Conservation (phyloP, 1,284 basidiomycete species). For the Papiliotrema laurentii region DNA sequence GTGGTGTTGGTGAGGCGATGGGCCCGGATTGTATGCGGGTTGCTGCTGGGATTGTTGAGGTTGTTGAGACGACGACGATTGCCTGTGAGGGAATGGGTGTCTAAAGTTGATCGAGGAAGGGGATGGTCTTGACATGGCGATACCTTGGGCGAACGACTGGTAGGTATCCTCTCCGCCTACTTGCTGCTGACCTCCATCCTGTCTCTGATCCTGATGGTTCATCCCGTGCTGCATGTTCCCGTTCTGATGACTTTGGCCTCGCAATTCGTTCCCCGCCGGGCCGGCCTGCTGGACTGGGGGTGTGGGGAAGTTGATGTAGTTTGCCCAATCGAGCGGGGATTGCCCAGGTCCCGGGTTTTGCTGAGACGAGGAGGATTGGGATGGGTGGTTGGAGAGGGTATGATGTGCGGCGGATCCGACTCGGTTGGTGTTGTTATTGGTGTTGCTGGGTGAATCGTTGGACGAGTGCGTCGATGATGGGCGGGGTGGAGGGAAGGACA, state of each 20-base stretch:
- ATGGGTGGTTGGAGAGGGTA: not conserved
- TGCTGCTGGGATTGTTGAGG: conserved; percentile 3
- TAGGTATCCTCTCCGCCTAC: conserved; percentile 5
- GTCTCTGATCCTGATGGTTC: not conserved
- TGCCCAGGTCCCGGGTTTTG: conserved; percentile 1
- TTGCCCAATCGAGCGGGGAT: conserved; percentile 36
- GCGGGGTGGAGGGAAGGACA: conserved; percentile 2
- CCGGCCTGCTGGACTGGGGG: conserved; percentile 21
- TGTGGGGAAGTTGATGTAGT: conserved; percentile 36
- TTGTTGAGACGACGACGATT: conserved; percentile 4
- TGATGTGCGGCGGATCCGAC: not conserved
- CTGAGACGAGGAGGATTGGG: not conserved
- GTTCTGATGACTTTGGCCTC: not conserved
- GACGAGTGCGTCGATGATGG: not conserved
- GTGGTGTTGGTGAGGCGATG: conserved; percentile 11
- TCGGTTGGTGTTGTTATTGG: not conserved
- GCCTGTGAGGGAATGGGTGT: conserved; percentile 6
- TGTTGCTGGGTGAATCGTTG: not conserved
- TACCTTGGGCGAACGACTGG: conserved; percentile 21
- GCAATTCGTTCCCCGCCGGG: conserved; percentile 12
- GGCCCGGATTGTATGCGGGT: conserved; percentile 7
- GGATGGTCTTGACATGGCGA: conserved; percentile 14
- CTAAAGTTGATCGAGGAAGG: conserved; percentile 14
- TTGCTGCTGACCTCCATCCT: not conserved
- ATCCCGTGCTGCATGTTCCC: not conserved